A percentile compares a stretch with the other conserved stretches of the same genome.
Evolutionary conservation across 2,329 filamentous ascomycete species (phyloP).

Genomic region (Salinomyces thailandicus): DNA sequence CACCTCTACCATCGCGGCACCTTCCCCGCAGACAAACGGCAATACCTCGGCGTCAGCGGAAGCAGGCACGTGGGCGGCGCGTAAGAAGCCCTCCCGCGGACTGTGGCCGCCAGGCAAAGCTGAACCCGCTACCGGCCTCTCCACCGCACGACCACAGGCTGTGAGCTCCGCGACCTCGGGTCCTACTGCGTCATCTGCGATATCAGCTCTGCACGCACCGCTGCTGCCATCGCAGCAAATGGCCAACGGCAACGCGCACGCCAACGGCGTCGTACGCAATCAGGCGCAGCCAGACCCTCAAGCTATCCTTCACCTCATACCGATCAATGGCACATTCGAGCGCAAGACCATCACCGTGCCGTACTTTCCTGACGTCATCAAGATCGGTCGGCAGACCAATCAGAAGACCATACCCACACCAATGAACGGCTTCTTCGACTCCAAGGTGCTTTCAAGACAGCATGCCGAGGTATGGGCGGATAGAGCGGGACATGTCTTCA

Average conservation of each 20-base stretch:
- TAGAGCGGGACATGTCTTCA: conserved; percentile 68
- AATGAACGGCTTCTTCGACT: conserved; percentile 92
- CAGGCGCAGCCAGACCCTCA: conserved; percentile 47
- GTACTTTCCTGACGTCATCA: conserved; percentile 83
- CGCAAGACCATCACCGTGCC: conserved; percentile 92
- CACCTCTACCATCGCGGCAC: conserved; percentile 47
- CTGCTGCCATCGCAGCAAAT: conserved; percentile 60
- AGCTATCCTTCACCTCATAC: conserved; percentile 74
- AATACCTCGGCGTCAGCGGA: conserved; percentile 30
- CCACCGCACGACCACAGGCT: conserved; percentile 51
- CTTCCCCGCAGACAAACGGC: conserved; percentile 46
- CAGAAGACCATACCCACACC: conserved; percentile 88
- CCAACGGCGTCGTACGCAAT: conserved; percentile 44
- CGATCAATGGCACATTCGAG: conserved; percentile 93
- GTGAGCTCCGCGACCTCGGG: conserved; percentile 49
- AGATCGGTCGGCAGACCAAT: conserved; percentile 94
- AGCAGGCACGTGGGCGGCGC: conserved; percentile 31
- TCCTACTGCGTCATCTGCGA: conserved; percentile 49
- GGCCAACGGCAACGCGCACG: conserved; percentile 48
- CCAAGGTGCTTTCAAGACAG: conserved; percentile 89
- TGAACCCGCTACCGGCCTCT: conserved; percentile 53
- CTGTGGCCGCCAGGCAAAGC: conserved; percentile 57
- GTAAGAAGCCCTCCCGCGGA: conserved; percentile 44
- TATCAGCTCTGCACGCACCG: conserved; percentile 53
- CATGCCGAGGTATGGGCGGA: conserved; percentile 94